Evolutionary conservation across 345 rosid species (phyloP).

Genomic region (Bretschneidera sinensis): DNA sequence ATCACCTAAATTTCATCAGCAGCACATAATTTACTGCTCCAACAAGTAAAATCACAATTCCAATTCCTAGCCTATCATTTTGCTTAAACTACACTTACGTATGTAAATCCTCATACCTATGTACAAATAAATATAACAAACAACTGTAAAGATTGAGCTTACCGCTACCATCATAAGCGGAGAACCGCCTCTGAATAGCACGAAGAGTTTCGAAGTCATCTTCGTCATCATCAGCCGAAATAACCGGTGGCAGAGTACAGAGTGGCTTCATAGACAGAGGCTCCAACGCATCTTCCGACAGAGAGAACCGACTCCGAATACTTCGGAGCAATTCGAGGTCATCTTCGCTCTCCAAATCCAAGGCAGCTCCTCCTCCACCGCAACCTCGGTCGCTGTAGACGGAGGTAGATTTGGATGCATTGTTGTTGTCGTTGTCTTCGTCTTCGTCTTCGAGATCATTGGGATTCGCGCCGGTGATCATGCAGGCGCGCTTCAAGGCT

Average conservation of each 20-base stretch:
- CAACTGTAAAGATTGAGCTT: conserved; percentile 16
- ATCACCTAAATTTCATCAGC: too few relatives aligned
- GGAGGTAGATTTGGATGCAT: too few relatives aligned
- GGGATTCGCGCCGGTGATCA: conserved; percentile 43
- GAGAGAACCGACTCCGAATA: conserved; percentile 44
- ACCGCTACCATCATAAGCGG: conserved; percentile 48
- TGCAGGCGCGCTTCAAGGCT: conserved; percentile 69
- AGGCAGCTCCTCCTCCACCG: conserved; percentile 8
- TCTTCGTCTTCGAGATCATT: conserved; percentile 12
- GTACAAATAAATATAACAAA: not conserved
- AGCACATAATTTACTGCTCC: too few relatives aligned
- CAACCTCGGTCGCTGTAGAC: conserved; percentile 11
- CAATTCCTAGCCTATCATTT: too few relatives aligned
- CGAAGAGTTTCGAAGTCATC: conserved; percentile 71
- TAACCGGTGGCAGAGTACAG: conserved; percentile 25
- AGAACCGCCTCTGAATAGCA: conserved; percentile 63
- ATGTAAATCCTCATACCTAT: too few relatives aligned
- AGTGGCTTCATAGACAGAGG: conserved; percentile 34
- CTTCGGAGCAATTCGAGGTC: conserved; percentile 55
- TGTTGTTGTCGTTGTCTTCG: too few relatives aligned
- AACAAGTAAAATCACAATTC: too few relatives aligned
- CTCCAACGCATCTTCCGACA: conserved; percentile 27
- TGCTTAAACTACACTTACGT: too few relatives aligned
- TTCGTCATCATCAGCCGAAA: conserved; percentile 49
- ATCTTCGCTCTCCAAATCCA: conserved; percentile 54